phyloP scores from a whole-genome alignment of 2,329 filamentous ascomycete genomes.

The Nemania serpens region DNA sequence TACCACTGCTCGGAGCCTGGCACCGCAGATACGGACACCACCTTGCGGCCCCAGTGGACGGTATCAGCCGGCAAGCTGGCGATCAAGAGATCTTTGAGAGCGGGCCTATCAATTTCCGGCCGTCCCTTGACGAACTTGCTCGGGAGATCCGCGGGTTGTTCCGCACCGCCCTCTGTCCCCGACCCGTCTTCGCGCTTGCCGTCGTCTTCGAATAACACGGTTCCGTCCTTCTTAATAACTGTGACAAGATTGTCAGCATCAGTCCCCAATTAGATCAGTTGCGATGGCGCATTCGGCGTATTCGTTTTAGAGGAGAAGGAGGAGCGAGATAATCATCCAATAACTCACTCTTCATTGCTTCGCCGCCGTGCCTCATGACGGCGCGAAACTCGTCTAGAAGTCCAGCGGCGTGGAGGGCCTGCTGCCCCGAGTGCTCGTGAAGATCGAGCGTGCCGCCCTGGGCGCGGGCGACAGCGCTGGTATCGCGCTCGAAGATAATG shows the following conservation, averaged over 20 bases:
- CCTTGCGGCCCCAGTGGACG: conserved; percentile 30
- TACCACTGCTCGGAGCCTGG: conserved; percentile 8
- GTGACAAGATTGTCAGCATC: background rate
- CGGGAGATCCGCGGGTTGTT: background rate
- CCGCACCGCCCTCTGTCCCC: background rate
- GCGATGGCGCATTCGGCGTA: too few relatives aligned
- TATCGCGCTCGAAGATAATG: conserved; percentile 41
- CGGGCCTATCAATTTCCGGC: conserved; percentile 37
- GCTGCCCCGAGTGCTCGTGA: conserved; percentile 39
- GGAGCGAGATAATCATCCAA: background rate
- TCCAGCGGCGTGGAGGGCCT: conserved; percentile 39
- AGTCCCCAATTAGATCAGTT: background rate
- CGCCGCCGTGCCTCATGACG: conserved; percentile 32
- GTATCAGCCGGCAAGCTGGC: conserved; percentile 20
- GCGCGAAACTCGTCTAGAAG: conserved; percentile 36
- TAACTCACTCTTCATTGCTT: conserved; percentile 26
- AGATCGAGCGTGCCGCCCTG: conserved; percentile 59
- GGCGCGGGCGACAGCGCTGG: conserved; percentile 42
- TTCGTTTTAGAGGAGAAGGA: too few relatives aligned
- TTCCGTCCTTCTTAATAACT: conserved; percentile 36
- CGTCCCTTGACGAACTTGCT: conserved; percentile 23
- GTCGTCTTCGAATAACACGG: conserved; percentile 31
- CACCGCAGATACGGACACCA: conserved; percentile 14
- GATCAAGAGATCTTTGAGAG: conserved; percentile 34
- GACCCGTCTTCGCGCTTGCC: background rate